Base-by-base conservation (phyloP, 306 rosid genomes). In the Inga leiocalycina region DNA sequence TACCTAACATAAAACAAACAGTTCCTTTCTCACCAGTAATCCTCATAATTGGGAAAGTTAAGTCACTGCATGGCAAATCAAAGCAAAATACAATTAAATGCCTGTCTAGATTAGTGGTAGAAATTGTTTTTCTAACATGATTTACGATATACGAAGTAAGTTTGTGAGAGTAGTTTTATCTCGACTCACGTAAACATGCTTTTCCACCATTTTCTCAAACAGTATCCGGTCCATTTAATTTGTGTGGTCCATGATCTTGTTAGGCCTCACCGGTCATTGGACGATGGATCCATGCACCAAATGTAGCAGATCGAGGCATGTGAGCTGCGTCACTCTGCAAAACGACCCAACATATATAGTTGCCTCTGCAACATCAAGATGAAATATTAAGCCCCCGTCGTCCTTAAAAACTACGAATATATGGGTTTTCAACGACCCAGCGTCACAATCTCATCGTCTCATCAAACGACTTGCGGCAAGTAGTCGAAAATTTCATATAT, bases 241-340 rank as follows among this genome's bases (percentile, higher is more conserved):
- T 13, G 14, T 65, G 43, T 65, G 71, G 71, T 65, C 39, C 71
- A 32, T 65, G 32, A 59, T 13, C 70, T 27, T 30, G 27, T 83
- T 84, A 22, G 15, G 27, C 9, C 66, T 59, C 34, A 22, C 66
- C 66, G 66, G 34, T n/a, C 14, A 22, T 22, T 59, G 34, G 15
- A 59, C 24, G 34, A 59, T 71, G 66, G 82, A 83, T 76, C 82
- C 74, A 80, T 71, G 80, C 80, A 72, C 45, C 77, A 14, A 64
- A 43, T 86, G 56, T 17, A 45, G 45, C 52, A 46, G 75, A 48
- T 15, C 41, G 80, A 54, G 65, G 85, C 83, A 76, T 78, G 81
- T 82, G 74, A 74, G 44, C 62, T 5, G 20, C 77, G 61, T 68
- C 77, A 59, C 30, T 34, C 81, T 62, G 27, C 66, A 57, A 39